Base-by-base conservation (phyloP, 257 asterid genomes). In the Primulina huaijiensis region DNA sequence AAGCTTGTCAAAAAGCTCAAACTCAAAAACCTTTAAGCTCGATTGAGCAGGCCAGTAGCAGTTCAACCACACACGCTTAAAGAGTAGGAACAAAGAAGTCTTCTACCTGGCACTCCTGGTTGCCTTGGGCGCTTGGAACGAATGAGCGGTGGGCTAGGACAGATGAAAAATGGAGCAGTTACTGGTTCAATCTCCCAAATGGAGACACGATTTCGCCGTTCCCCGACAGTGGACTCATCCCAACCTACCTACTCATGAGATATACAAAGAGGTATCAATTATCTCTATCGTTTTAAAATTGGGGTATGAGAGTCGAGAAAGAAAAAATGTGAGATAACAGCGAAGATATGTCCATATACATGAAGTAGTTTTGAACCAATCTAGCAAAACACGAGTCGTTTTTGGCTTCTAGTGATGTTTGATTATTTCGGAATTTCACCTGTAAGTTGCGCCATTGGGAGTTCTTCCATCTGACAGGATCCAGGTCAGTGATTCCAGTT, bases 381-480 rank as follows among this genome's bases (percentile, higher is more conserved):
- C n/a, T 3, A 12, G 17, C 19, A 43, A 43, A 43, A 23, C n/a
- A 43, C 6, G n/a, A 43, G n/a, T 2, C n/a, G n/a, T n/a, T 43
- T 2, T 43, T 43, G 3, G n/a, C 53, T 43, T 43, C 50, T 38
- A 38, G 3, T 43, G 53, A 43, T 43, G 53, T 8, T 43, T 43
- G 53, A 43, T 46, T 11, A 12, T 56, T 12, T 59, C 19, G 3
- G 10, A 19, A 67, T 14, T 12, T 71, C 79, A 88, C 98, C 92
- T 90, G 98, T 79, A 92, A 82, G 83, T 90, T 92, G 70, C 97
- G 95, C 98, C 98, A 92, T 69, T 92, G 98, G 46, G 98, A 92
- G 75, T 79, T 86, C 85, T 92, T 92, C 98, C 98, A 92, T 79
- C 96, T 75, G 65, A 85, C 83, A 0, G 92, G 75, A 82, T 92